phyloP scores from a whole-genome alignment of 768 basidiomycete genomes.

The Lentinula lateritia region DNA sequence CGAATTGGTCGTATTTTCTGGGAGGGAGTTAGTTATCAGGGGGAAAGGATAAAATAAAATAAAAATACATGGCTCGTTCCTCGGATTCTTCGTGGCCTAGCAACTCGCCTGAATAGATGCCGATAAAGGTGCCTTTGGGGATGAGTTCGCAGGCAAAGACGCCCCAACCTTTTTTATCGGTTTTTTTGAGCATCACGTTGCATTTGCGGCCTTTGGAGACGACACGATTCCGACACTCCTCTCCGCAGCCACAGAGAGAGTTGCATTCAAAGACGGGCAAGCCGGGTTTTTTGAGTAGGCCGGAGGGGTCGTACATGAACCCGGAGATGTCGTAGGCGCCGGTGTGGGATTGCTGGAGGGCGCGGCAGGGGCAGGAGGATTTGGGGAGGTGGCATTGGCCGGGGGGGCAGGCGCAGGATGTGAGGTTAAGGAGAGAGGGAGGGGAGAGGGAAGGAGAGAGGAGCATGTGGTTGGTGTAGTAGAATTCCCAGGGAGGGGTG shows the following conservation, averaged over 20 bases:
- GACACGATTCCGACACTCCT: slow-evolving; percentile 82
- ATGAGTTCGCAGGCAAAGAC: slow-evolving; percentile 69
- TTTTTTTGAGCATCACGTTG: slow-evolving; percentile 62
- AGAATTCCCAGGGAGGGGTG: slow-evolving; percentile 81
- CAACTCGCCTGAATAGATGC: slow-evolving; percentile 83
- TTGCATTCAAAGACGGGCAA: slow-evolving; percentile 87
- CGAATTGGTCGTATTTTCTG: slow-evolving; percentile 72
- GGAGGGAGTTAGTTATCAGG: not conserved
- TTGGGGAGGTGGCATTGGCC: slow-evolving; percentile 51
- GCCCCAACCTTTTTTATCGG: slow-evolving; percentile 85
- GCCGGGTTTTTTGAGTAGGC: slow-evolving; percentile 41
- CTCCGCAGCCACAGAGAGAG: slow-evolving; percentile 72
- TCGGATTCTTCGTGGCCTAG: slow-evolving; percentile 60
- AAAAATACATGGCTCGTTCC: too few species aligned
- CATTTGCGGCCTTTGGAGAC: slow-evolving; percentile 74
- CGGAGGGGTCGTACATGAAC: slow-evolving; percentile 66
- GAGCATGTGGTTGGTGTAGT: slow-evolving; percentile 82
- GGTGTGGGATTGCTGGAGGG: slow-evolving; percentile 40
- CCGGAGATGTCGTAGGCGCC: slow-evolving; percentile 29
- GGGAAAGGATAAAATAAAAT: too few species aligned
- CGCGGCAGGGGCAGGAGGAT: too few species aligned
- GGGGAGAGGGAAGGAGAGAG: slow-evolving; percentile 62
- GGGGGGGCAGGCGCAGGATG: slow-evolving; percentile 63
- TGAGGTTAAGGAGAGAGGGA: slow-evolving; percentile 51
- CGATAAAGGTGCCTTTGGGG: slow-evolving; percentile 64